Evolutionary conservation across 768 basidiomycete species (phyloP).

Genomic region (Lactarius evosmus): DNA sequence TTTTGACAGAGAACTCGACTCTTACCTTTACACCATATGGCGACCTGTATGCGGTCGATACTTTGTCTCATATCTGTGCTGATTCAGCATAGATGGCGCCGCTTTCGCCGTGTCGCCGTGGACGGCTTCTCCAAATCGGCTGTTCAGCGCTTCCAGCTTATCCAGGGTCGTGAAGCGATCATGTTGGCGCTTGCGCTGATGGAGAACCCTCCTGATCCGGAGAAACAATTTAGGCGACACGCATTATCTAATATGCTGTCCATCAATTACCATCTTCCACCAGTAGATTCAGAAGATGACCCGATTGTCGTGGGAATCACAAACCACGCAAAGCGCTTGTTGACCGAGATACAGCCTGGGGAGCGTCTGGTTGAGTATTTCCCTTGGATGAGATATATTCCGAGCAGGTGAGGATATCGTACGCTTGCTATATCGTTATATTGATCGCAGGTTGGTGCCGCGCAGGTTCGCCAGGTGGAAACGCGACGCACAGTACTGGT

Average conservation of each 20-base stretch:
- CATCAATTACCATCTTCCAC: not conserved
- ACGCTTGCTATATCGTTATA: not conserved
- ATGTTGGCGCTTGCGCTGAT: not conserved
- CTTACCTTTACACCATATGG: no score
- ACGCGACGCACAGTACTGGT: conserved; percentile 14
- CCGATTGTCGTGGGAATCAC: not conserved
- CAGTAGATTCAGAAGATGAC: not conserved
- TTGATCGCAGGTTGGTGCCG: not conserved
- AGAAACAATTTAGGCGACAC: not conserved
- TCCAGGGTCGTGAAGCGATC: not conserved
- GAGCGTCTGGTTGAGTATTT: no score
- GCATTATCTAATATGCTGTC: not conserved
- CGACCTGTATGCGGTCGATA: no score
- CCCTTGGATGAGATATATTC: no score
- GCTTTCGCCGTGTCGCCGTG: no score
- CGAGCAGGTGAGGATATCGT: no score
- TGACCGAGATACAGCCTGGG: no score
- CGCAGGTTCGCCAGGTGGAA: conserved; percentile 18
- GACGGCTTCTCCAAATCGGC: not conserved
- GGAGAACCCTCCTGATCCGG: not conserved
- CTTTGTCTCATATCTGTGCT: not conserved
- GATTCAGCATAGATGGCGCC: no score
- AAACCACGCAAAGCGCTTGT: not conserved
- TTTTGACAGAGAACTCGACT: no score
- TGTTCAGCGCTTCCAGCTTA: not conserved